Percentiles rank a stretch among this genome's conserved stretches.
These are phyloP conservation scores for Ochetophila trinervis DNA, from an alignment of 306 rosid species.

Conservation along the genomic window DNA sequence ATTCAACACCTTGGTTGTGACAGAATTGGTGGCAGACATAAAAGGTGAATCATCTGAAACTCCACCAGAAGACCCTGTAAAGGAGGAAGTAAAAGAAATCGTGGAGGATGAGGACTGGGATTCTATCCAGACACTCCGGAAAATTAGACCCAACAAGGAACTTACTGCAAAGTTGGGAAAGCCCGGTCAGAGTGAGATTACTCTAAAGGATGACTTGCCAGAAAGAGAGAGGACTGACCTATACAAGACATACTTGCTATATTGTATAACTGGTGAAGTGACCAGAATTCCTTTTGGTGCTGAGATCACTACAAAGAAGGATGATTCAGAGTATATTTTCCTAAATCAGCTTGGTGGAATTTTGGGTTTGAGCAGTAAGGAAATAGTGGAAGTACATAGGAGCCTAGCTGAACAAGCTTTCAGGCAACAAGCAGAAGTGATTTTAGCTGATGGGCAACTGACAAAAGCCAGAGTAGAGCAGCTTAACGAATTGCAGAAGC, in stretches of 20 bases:
- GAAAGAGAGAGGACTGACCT: constrained; percentile 84
- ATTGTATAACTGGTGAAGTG: constrained; percentile 85
- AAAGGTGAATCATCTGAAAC: constrained; percentile 80
- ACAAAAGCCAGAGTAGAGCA: constrained; percentile 84
- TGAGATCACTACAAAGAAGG: constrained; percentile 74
- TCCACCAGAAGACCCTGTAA: constrained; percentile 52
- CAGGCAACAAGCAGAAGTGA: constrained; percentile 63
- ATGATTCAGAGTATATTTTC: constrained; percentile 73
- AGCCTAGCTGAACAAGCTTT: constrained; percentile 89
- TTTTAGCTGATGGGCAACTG: constrained; percentile 95
- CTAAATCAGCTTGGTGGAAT: constrained; percentile 87
- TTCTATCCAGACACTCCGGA: constrained; percentile 67
- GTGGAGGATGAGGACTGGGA: constrained; percentile 76
- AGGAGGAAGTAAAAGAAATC: constrained; percentile 40
- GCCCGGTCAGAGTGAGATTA: constrained; percentile 91
- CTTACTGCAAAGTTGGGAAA: constrained; percentile 67
- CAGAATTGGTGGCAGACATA: constrained; percentile 80
- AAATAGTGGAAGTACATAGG: constrained; percentile 82
- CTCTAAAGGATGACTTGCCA: constrained; percentile 84
- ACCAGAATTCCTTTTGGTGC: constrained; percentile 76
- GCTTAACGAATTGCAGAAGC: constrained; percentile 73
- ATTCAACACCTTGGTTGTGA: constrained; percentile 89
- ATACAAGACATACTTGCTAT: constrained; percentile 82
- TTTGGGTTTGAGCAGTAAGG: constrained; percentile 71
- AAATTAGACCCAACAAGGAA: constrained; percentile 64